Percentiles rank a stretch among this genome's conserved stretches.
Evolutionary conservation across 2,329 filamentous ascomycete species (phyloP).

Genomic region (Chaetomium globosum): DNA sequence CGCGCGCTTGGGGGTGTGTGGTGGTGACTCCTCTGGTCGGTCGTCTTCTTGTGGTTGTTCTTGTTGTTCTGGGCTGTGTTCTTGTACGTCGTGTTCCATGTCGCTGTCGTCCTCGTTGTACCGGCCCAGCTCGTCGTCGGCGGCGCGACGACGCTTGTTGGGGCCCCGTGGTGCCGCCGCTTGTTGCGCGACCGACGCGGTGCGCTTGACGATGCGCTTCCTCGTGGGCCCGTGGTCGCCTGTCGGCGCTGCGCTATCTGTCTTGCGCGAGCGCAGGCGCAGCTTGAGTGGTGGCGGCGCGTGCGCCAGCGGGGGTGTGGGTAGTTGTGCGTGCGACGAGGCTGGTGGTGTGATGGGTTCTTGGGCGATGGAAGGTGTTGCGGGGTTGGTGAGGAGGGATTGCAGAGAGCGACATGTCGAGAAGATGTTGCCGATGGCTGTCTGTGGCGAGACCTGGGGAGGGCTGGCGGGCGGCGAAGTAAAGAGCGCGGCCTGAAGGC

Average conservation of each 20-base stretch:
- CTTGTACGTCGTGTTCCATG: constrained; percentile 32
- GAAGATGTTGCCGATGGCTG: constrained; percentile 58
- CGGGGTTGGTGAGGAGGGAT: constrained; percentile 55
- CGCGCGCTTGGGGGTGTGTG: constrained; percentile 61
- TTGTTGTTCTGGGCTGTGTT: constrained; percentile 32
- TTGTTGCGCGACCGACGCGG: constrained; percentile 35
- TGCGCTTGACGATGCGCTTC: constrained; percentile 57
- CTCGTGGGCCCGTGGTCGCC: constrained; percentile 43
- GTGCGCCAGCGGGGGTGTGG: constrained; percentile 59
- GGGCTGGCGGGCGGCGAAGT: constrained; percentile 63
- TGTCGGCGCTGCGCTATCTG: constrained; percentile 31
- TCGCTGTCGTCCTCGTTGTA: constrained; percentile 41
- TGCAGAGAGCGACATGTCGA: constrained; percentile 64
- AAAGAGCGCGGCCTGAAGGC: constrained; percentile 54
- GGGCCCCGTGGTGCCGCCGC: constrained; percentile 42
- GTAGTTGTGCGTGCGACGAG: constrained; percentile 48
- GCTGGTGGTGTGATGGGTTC: constrained; percentile 49
- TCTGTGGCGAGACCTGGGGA: constrained; percentile 50
- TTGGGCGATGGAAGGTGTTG: constrained; percentile 37
- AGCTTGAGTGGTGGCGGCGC: constrained; percentile 54
- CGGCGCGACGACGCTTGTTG: constrained; percentile 57
- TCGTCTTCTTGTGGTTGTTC: constrained; percentile 29
- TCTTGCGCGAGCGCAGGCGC: constrained; percentile 55
- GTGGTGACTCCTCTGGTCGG: constrained; percentile 31
- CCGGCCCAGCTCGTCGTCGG: constrained; percentile 52